phyloP scores from a whole-genome alignment of 129 eudicot species.

The Heracleum sosnowskyi region DNA sequence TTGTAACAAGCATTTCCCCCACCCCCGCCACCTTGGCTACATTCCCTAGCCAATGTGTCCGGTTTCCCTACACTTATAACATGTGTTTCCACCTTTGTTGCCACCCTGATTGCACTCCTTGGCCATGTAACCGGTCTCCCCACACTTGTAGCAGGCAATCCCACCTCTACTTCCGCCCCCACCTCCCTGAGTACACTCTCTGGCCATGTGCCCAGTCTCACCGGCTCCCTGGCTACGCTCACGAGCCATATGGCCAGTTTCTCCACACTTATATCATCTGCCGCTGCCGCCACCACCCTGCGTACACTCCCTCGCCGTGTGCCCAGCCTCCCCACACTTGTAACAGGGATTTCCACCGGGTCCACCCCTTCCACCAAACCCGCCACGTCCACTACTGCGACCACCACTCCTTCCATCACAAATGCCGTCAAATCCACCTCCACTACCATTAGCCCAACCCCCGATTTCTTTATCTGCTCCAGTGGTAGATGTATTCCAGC shows the following conservation, averaged over 20 bases:
- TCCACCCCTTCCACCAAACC: slow-evolving; percentile 17
- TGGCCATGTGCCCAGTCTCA: not conserved
- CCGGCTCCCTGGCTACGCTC: not conserved
- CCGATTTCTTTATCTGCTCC: slow-evolving; percentile 7
- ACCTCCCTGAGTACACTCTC: too few species aligned
- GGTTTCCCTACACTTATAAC: slow-evolving; percentile 5
- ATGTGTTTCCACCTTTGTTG: not conserved
- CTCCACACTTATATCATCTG: not conserved
- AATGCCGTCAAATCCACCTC: slow-evolving; percentile 16
- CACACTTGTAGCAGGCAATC: too few species aligned
- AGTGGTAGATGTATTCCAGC: slow-evolving; percentile 13
- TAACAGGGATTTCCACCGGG: slow-evolving; percentile 3
- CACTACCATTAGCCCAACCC: slow-evolving; percentile 11
- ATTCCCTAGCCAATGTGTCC: slow-evolving; percentile 11
- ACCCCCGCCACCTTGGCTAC: not conserved
- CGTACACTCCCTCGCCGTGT: slow-evolving; percentile 10
- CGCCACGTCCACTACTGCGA: slow-evolving; percentile 10
- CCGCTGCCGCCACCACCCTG: slow-evolving; percentile 4
- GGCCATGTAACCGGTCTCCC: not conserved
- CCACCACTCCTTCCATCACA: slow-evolving; percentile 14
- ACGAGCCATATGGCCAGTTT: not conserved
- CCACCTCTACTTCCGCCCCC: too few species aligned
- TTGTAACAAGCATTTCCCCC: slow-evolving; percentile 6
- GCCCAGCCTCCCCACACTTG: too few species aligned
- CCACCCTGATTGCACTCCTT: slow-evolving; percentile 4